phyloP scores from a whole-genome alignment of 2,329 filamentous ascomycete species.

The Claviceps digitariae region DNA sequence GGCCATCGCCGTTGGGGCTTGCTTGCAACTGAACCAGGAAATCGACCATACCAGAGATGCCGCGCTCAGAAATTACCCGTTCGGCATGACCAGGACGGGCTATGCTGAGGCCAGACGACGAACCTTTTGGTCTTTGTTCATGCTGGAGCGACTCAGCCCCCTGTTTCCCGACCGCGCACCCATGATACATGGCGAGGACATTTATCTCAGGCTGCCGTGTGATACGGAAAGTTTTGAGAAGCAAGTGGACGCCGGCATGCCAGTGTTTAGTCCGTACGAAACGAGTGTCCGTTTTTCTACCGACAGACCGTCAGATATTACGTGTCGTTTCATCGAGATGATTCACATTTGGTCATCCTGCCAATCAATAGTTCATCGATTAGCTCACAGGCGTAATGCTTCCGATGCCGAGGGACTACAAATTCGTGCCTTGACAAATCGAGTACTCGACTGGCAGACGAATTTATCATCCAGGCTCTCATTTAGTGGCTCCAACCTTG shows the following conservation, averaged over 20 bases:
- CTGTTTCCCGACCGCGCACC: conserved; percentile 39
- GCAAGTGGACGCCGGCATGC: conserved; percentile 40
- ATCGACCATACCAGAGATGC: conserved; percentile 31
- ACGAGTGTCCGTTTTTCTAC: conserved; percentile 10
- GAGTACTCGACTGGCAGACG: conserved; percentile 43
- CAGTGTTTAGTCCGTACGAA: conserved; percentile 43
- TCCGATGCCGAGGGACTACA: conserved; percentile 16
- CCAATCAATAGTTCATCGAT: conserved; percentile 40
- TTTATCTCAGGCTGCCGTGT: conserved; percentile 54
- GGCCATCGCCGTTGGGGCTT: conserved; percentile 45
- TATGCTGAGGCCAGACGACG: conserved; percentile 54
- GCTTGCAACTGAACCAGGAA: conserved; percentile 52
- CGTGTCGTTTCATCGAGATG: conserved; percentile 49
- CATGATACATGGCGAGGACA: conserved; percentile 48
- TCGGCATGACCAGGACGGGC: conserved; percentile 41
- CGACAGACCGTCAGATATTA: conserved; percentile 29
- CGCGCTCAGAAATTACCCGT: conserved; percentile 30
- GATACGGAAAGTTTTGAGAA: conserved; percentile 47
- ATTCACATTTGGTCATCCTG: conserved; percentile 53
- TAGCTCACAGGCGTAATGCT: conserved; percentile 16
- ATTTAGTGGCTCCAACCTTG: conserved; percentile 43
- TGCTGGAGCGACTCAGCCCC: conserved; percentile 54
- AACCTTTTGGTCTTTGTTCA: conserved; percentile 59
- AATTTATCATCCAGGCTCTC: conserved; percentile 40
- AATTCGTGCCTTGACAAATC: conserved; percentile 33